These are phyloP conservation scores for Lindgomyces ingoldianus DNA, from an alignment of 495 filamentous ascomycete species.

Conservation along the genomic window DNA sequence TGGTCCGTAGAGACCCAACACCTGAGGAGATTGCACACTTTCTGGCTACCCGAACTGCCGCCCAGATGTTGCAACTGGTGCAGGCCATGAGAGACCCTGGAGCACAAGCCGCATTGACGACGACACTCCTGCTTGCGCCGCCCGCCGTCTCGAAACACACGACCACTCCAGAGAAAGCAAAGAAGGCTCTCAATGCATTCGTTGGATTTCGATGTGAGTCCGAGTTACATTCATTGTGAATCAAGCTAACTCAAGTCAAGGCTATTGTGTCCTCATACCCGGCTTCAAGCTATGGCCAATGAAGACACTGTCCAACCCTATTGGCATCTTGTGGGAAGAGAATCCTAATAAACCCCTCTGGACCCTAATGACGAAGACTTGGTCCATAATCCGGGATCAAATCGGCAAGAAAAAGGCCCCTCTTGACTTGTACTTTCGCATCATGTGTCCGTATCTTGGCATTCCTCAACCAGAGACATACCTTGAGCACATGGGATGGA, in stretches of 20 bases:
- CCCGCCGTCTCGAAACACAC: neutral
- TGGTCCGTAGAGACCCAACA: neutral
- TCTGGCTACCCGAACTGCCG: neutral
- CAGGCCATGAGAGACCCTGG: neutral
- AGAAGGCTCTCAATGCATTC: conserved; percentile 27
- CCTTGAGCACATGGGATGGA: conserved; percentile 48
- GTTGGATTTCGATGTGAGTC: conserved; percentile 17
- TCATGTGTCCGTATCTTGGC: conserved; percentile 46
- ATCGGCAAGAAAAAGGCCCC: conserved; percentile 45
- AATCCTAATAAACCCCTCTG: conserved; percentile 53
- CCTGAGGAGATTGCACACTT: neutral
- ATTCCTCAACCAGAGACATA: conserved; percentile 47
- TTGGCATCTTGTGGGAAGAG: conserved; percentile 49
- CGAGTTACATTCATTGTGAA: neutral
- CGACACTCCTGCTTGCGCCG: neutral
- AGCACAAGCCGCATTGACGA: conserved; percentile 2
- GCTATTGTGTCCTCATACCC: conserved; percentile 6
- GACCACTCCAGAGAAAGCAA: conserved; percentile 4
- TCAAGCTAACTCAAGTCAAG: conserved; percentile 2
- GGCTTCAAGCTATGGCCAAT: conserved; percentile 5
- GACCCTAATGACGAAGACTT: conserved; percentile 53
- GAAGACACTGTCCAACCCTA: conserved; percentile 42
- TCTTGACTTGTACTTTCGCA: conserved; percentile 46
- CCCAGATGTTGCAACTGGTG: neutral
- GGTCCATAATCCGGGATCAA: conserved; percentile 53